Conservation (phyloP, 2,329 filamentous ascomycete species). For the Arachnomyces sp. region DNA sequence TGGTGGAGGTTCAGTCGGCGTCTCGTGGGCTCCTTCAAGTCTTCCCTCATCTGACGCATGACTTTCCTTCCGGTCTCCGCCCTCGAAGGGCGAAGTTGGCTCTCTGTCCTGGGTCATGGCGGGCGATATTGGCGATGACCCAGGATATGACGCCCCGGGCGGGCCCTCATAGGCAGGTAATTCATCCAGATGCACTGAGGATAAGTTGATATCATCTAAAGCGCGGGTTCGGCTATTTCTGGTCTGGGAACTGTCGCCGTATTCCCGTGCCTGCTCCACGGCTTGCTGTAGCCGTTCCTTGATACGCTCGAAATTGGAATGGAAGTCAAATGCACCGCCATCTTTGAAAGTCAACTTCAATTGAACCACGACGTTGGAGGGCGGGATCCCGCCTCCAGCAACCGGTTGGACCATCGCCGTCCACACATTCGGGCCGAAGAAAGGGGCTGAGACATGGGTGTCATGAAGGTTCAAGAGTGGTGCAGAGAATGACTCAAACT, state of each 20-base stretch:
- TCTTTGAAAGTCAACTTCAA: constrained; percentile 86
- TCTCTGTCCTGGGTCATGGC: constrained; percentile 3
- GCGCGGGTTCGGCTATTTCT: constrained; percentile 30
- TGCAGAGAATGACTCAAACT: constrained; percentile 79
- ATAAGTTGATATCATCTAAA: constrained; percentile 44
- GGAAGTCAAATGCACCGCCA: constrained; percentile 89
- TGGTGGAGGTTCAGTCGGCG: constrained; percentile 70
- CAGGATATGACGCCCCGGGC: constrained; percentile 19
- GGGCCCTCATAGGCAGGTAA: constrained; percentile 75
- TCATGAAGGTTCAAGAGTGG: constrained; percentile 84
- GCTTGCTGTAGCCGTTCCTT: constrained; percentile 77
- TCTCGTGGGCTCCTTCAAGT: constrained; percentile 30
- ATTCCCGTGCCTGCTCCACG: constrained; percentile 63
- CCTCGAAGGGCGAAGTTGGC: constrained; percentile 1
- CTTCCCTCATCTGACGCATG: constrained; percentile 16
- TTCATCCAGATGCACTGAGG: constrained; percentile 71
- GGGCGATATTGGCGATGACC: constrained; percentile 6
- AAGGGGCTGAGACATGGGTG: constrained; percentile 75
- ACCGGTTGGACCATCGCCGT: constrained; percentile 71
- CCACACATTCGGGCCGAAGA: constrained; percentile 92
- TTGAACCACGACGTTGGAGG: constrained; percentile 63
- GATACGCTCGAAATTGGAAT: constrained; percentile 70
- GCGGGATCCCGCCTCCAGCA: constrained; percentile 70
- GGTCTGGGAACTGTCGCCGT: constrained; percentile 24
- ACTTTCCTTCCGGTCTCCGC: neutral